Percentiles rank a stretch among this genome's conserved stretches.
phyloP scores from a whole-genome alignment of 169 alveolate species.

The Babesia bigemina region DNA sequence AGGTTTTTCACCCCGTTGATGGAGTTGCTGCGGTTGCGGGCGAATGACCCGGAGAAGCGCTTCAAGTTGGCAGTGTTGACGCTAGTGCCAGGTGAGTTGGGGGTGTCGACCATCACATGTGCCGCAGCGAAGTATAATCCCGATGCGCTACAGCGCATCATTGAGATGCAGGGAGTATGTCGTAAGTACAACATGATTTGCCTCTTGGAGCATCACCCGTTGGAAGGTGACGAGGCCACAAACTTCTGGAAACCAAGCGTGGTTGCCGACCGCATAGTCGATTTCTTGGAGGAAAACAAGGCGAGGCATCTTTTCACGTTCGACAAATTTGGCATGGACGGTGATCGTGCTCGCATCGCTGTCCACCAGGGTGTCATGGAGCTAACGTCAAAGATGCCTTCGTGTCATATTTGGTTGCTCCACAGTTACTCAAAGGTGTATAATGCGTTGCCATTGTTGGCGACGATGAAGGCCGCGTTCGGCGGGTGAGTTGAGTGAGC shows the following conservation, averaged over 20 bases:
- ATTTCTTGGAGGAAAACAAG: slow-evolving; percentile 11
- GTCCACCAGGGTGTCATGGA: slow-evolving; percentile 39
- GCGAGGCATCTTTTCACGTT: slow-evolving; percentile 64
- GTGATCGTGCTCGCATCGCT: slow-evolving; percentile 74
- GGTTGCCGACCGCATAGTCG: slow-evolving; percentile 4
- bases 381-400: slow-evolving; percentile 5
- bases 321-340: slow-evolving; percentile 73
- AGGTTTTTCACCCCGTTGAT: slow-evolving; percentile 90
- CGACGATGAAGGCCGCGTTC: neutral
- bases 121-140: slow-evolving; percentile 63
- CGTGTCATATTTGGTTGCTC: slow-evolving; percentile 32
- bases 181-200: slow-evolving; percentile 26
- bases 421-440: neutral
- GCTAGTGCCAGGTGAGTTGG: slow-evolving; percentile 63
- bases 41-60: neutral
- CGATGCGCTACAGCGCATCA: slow-evolving; percentile 58
- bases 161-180: slow-evolving; percentile 62
- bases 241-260: slow-evolving; percentile 26
- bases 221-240: slow-evolving; percentile 34
- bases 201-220: neutral
- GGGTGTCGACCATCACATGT: neutral
- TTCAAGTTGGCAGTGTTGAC: slow-evolving; percentile 33
- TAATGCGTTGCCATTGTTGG: slow-evolving; percentile 28
- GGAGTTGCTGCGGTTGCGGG: slow-evolving; percentile 19
- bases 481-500: neutral